Percentiles rank a stretch among this genome's conserved stretches.
These are phyloP conservation scores for Paraphoma sp. DNA, from an alignment of 2,329 filamentous ascomycete species.

Conservation along the genomic window DNA sequence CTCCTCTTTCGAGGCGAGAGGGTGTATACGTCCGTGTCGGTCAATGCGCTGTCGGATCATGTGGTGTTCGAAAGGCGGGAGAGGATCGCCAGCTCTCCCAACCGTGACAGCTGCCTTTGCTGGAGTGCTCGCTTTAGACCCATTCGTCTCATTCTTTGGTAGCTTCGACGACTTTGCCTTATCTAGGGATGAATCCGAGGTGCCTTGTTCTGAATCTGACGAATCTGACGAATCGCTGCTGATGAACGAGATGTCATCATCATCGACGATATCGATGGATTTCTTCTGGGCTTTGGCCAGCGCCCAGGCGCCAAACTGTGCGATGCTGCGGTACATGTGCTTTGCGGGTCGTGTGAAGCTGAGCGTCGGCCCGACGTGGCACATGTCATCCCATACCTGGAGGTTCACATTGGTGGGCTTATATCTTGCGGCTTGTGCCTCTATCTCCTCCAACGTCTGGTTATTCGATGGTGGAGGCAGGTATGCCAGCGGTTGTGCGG, in stretches of 20 bases:
- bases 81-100: slow-evolving; percentile 83
- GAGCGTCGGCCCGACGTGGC: slow-evolving; percentile 90
- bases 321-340: slow-evolving; percentile 90
- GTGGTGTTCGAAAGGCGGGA: slow-evolving; percentile 79
- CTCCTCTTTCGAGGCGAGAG: slow-evolving; percentile 68
- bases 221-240: slow-evolving; percentile 59
- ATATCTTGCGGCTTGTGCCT: slow-evolving; percentile 73
- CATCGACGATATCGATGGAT: slow-evolving; percentile 80
- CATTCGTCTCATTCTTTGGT: slow-evolving; percentile 16
- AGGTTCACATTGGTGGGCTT: slow-evolving; percentile 89
- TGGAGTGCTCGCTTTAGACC: slow-evolving; percentile 22
- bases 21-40: slow-evolving; percentile 75
- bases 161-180: slow-evolving; percentile 30
- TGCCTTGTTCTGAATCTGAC: slow-evolving; percentile 17
- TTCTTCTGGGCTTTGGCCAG: slow-evolving; percentile 81
- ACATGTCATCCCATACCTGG: slow-evolving; percentile 95
- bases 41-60: slow-evolving; percentile 94
- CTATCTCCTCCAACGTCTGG: slow-evolving; percentile 60
- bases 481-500: slow-evolving; percentile 81
- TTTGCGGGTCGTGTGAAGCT: slow-evolving; percentile 96
- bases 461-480: slow-evolving; percentile 59
- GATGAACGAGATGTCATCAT: slow-evolving; percentile 78
- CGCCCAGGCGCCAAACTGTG: slow-evolving; percentile 93
- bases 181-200: slow-evolving; percentile 27
- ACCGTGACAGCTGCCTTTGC: slow-evolving; percentile 51